Evolutionary conservation across 306 rosid genomes (phyloP), one percentile per base, ranked within the genome.

Genomic region (Amphicarpaea edgeworthii): DNA sequence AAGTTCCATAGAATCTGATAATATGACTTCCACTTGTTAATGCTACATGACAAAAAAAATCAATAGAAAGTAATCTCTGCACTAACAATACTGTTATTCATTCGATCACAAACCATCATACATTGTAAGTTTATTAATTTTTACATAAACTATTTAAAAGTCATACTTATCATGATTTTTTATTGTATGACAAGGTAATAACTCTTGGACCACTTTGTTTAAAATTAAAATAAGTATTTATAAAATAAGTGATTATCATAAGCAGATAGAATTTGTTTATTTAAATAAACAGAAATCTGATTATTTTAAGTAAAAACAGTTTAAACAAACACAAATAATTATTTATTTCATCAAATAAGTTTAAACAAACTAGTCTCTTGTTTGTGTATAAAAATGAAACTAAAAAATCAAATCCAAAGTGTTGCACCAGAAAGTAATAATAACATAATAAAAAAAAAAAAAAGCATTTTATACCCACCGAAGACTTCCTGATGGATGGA

Each of bases 401-500:
- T 45, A 1, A 30, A 51, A 50, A 62, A 26, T 15, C 34, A 42
- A 42, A 3, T 9, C 17, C 16, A 55, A 65, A 55, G 21, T 14
- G 30, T 28, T 59, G 41, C 54, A 46, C 55, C 63, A 34, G 32
- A 17, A 42, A 8, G 8, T 8, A n/a, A 8, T 0, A 16, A n/a
- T 5, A 50, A 50, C 24, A 50, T 5, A 8, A 28, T n/a, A n/a
- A 30, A 6, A 30, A 7, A 60, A 61, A 70, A 76, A 12, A 54
- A 20, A n/a, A 20, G 76, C 67, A 3, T 30, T 40, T 54, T 72
- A 17, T 54, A 67, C 76, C 17, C 28, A 80, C 84, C 49, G 80
- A 80, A 34, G 84, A 80, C 15, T 80, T 74, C 79, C 88, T 77
- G 64, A 87, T 70, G 20, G 93, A 85, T 63, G 96, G 92, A 49